Base-by-base conservation (phyloP, 305 asterid genomes). In the Fraxinus angustifolia region DNA sequence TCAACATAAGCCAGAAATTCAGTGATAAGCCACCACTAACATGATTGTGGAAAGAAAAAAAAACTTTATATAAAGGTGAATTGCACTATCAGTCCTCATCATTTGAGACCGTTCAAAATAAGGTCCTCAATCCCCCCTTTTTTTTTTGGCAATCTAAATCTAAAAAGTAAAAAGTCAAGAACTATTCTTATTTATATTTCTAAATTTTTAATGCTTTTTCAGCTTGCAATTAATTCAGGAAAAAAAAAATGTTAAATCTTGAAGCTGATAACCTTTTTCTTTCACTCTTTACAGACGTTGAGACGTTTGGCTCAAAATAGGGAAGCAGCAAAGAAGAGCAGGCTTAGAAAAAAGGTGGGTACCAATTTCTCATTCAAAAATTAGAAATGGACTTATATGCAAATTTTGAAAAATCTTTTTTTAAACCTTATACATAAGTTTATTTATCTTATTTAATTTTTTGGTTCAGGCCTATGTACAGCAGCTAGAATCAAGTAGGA, bases 241-340 rank as follows among this genome's bases (percentile, higher is more conserved):
- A 16, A 48, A 14, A 14, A 36, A 36, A 36, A 7, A 36, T 6
- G n/a, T 62, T 62, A 23, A 62, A 19, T 21, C 82, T 83, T 84
- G 58, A 48, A 48, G 58, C 58, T 48, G 58, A 48, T 48, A 16
- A 50, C 21, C 60, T 56, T 6, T 78, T 56, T 30, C 10, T 68
- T 30, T 14, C 19, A 4, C 12, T 83, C 58, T 72, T 75, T 85
- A n/a, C 90, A 96, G 99, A 92, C 97, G 40, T 53, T 96, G 91
- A 93, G 98, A 82, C 96, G 99, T 82, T 89, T 96, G 86, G 99
- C 99, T 62, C 99, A 96, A 85, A 96, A 96, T 86, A 89, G 99
- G 89, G 99, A 94, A 90, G 99, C 99, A 60, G 99, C 99, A 79
- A 92, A 89, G 86, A 96, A 93, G 83, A 96, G 99, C 91, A 93